Evolutionary conservation across 1,284 basidiomycete species (phyloP).

Genomic region (Leccinum angustisporum): DNA sequence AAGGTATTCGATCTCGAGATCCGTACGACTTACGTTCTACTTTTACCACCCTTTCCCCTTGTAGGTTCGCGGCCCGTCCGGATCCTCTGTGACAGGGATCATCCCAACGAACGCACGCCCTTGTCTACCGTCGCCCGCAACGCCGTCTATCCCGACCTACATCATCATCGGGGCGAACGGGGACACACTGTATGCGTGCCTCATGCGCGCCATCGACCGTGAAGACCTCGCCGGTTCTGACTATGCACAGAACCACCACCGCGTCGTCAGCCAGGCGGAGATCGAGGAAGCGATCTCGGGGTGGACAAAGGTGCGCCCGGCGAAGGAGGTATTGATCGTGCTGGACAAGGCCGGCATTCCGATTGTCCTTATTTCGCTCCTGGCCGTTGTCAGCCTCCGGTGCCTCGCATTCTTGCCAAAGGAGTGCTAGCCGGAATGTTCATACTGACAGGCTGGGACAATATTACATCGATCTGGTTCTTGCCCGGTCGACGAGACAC

Average conservation of each 20-base stretch:
- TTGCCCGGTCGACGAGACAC: too few species aligned
- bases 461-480: too few species aligned
- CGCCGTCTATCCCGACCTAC: slow-evolving; percentile 48
- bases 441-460: too few species aligned
- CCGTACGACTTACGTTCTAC: not conserved
- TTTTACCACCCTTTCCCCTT: not conserved
- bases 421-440: too few species aligned
- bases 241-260: slow-evolving; percentile 61
- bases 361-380: slow-evolving; percentile 28
- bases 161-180: slow-evolving; percentile 72
- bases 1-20: slow-evolving; percentile 40
- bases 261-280: slow-evolving; percentile 54
- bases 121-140: slow-evolving; percentile 47
- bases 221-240: slow-evolving; percentile 55
- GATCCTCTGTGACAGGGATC: slow-evolving; percentile 70
- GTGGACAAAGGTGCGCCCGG: slow-evolving; percentile 52
- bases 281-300: slow-evolving; percentile 61
- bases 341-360: slow-evolving; percentile 54
- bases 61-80: slow-evolving; percentile 66
- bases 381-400: too few species aligned
- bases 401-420: too few species aligned
- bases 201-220: slow-evolving; percentile 61
- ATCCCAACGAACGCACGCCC: slow-evolving; percentile 74
- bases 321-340: slow-evolving; percentile 44
- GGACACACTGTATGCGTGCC: slow-evolving; percentile 62